A percentile compares a stretch with the other conserved stretches of the same genome.
Evolutionary conservation across 2,329 filamentous ascomycete genomes (phyloP).

Genomic region (Fusarium mangiferae): DNA sequence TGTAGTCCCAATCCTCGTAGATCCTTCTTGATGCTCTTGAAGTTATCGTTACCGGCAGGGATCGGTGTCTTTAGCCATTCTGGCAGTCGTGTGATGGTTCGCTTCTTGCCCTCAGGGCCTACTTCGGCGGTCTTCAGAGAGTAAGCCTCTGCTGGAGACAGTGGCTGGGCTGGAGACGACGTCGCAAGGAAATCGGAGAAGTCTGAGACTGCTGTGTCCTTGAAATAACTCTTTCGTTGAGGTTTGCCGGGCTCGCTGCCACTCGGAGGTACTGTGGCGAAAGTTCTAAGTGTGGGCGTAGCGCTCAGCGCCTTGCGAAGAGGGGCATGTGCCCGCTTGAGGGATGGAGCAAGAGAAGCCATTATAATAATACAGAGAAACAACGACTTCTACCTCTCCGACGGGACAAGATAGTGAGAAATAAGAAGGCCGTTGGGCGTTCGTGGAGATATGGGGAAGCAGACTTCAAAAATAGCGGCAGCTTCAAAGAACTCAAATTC

Average conservation of each 20-base stretch:
- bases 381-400: not conserved
- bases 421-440: conserved; percentile 14
- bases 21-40: conserved; percentile 94
- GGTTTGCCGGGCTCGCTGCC: conserved; percentile 42
- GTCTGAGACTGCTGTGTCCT: conserved; percentile 65
- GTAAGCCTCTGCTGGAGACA: conserved; percentile 66
- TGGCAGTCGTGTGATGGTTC: conserved; percentile 79
- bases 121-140: conserved; percentile 71
- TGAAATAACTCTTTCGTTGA: conserved; percentile 65
- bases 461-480: conserved; percentile 36
- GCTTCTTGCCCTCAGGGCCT: conserved; percentile 70
- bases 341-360: conserved; percentile 54
- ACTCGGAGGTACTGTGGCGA: conserved; percentile 59
- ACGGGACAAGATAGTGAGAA: not conserved
- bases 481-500: conserved; percentile 32
- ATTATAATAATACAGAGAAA: conserved; percentile 40
- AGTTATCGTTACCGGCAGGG: conserved; percentile 81
- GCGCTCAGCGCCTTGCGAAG: conserved; percentile 54
- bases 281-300: conserved; percentile 50
- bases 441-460: conserved; percentile 13
- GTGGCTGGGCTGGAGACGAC: conserved; percentile 53
- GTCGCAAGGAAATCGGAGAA: conserved; percentile 67
- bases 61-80: conserved; percentile 97
- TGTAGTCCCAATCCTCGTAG: conserved; percentile 88
- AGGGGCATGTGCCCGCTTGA: conserved; percentile 56